These are phyloP conservation scores for Globisporangium cederbergense DNA, from an alignment of 352 stramenopile species.

Conservation along the genomic window DNA sequence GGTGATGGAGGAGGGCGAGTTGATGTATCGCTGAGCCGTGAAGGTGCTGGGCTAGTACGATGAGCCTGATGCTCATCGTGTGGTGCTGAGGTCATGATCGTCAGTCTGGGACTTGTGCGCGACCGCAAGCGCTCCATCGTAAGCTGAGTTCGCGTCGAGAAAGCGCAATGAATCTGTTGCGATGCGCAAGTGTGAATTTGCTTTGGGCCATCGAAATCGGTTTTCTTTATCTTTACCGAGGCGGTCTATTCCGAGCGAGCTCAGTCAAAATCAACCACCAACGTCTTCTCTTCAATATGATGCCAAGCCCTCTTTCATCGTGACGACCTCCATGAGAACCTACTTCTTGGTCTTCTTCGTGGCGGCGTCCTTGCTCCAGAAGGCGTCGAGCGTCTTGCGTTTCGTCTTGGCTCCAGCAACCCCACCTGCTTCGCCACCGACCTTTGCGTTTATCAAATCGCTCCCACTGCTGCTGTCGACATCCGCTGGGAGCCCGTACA, in stretches of 20 bases:
- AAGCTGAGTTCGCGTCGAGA: neutral
- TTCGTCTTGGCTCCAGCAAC: conserved; percentile 18
- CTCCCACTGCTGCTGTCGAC: neutral
- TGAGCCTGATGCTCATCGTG: neutral
- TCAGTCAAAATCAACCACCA: neutral
- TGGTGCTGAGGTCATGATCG: neutral
- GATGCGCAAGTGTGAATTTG: neutral
- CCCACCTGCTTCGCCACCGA: neutral
- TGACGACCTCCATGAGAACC: neutral
- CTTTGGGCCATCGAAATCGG: neutral
- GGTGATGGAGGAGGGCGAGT: neutral
- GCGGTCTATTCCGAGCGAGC: neutral
- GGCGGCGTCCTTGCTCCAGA: conserved; percentile 10
- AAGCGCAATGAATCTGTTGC: neutral
- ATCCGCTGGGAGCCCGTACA: neutral
- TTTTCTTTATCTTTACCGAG: neutral
- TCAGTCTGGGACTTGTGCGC: conserved; percentile 3
- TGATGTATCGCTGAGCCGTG: neutral
- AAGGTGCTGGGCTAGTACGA: neutral
- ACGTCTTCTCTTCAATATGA: neutral
- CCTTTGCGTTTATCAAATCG: neutral
- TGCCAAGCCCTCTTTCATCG: too few species aligned
- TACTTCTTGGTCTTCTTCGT: conserved; percentile 9
- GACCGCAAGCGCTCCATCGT: conserved; percentile 15
- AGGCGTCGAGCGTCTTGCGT: conserved; percentile 27